These are phyloP conservation scores for Penicillium sclerotiorum DNA, from an alignment of 2,329 filamentous ascomycete species.

Conservation along the genomic window DNA sequence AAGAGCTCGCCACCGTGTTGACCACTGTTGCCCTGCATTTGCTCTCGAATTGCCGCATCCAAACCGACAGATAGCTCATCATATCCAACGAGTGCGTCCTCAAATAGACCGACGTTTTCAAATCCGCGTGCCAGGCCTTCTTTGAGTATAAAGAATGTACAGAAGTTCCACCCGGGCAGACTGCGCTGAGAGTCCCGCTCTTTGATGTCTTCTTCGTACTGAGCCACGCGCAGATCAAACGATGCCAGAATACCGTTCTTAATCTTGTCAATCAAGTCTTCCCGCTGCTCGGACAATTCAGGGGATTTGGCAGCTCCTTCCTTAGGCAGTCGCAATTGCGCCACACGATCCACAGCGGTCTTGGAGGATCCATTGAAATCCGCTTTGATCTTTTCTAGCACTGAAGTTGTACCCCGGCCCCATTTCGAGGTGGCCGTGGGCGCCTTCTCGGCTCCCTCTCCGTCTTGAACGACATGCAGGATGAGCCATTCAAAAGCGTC, in stretches of 20 bases:
- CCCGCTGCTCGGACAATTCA: slow-evolving; percentile 80
- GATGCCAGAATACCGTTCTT: slow-evolving; percentile 84
- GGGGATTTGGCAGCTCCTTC: slow-evolving; percentile 63
- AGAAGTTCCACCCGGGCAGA: slow-evolving; percentile 97
- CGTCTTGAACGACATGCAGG: slow-evolving; percentile 88
- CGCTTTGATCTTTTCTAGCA: slow-evolving; percentile 84
- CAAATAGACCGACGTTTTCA: slow-evolving; percentile 92
- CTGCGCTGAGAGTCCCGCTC: slow-evolving; percentile 87
- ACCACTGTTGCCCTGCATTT: slow-evolving; percentile 62
- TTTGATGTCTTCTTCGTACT: slow-evolving; percentile 96
- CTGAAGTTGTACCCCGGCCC: slow-evolving; percentile 75
- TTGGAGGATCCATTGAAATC: slow-evolving; percentile 87
- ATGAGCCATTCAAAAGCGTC: slow-evolving; percentile 97
- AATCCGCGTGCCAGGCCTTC: slow-evolving; percentile 92
- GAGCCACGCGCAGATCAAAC: slow-evolving; percentile 85
- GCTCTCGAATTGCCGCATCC: slow-evolving; percentile 78
- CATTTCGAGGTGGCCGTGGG: slow-evolving; percentile 67
- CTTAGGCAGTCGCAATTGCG: slow-evolving; percentile 76
- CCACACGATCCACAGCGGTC: slow-evolving; percentile 72
- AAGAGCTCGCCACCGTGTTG: slow-evolving; percentile 74
- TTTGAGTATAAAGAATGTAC: slow-evolving; percentile 97
- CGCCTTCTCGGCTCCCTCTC: slow-evolving; percentile 65
- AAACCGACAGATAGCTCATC: slow-evolving; percentile 89
- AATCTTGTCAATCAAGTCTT: slow-evolving; percentile 80
- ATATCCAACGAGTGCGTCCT: slow-evolving; percentile 92